Base-by-base conservation (phyloP, 1,139 yeast genomes). In the Hyphopichia khmerensis region DNA sequence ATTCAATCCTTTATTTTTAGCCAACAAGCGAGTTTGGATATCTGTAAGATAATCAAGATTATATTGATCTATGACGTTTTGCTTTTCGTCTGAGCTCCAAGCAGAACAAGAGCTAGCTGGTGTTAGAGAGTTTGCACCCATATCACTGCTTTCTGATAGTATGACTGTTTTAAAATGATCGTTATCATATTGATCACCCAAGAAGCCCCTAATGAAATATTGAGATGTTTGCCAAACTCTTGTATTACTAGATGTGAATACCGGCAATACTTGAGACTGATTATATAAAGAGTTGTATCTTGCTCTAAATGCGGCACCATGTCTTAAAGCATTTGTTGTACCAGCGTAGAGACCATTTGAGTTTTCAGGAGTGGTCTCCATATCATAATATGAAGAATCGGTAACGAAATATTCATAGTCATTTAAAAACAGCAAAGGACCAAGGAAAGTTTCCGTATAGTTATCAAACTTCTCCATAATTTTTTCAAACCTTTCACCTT, bases 141-240 rank as follows among this genome's bases (percentile, higher is more conserved):
- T 47, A 5, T 48, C 44, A 2, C 45, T 47, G 43, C 55, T 57
- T 50, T 69, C 75, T 27, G 48, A 49, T 33, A 69, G 42, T 17
- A 67, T 47, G 11, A 56, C 61, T 35, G 49, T 57, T 35, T 62
- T 48, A 35, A 56, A 55, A n/a, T 52, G 46, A 21, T 51, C 51
- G 37, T 51, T 57, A 13, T 44, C 46, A 39, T 53, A 61, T 3
- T 51, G 54, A 29, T 54, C 65, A 2, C 67, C 67, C 35, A 63
- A 52, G 40, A 67, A 66, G 4, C 73, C 75, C 43, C 62, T 49
- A 27, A 69, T 58, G 46, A 68, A 69, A 45, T 60, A 62, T 29
- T 55, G 51, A 14, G 64, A 51, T 10, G 74, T 67, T 46, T 59
- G 56, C 46, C 55, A 55, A 42, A 59, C 57, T 48, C 74, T 57